Base-by-base conservation (phyloP, 371 early-diverging fungal species). In the Zychaea mexicana region DNA sequence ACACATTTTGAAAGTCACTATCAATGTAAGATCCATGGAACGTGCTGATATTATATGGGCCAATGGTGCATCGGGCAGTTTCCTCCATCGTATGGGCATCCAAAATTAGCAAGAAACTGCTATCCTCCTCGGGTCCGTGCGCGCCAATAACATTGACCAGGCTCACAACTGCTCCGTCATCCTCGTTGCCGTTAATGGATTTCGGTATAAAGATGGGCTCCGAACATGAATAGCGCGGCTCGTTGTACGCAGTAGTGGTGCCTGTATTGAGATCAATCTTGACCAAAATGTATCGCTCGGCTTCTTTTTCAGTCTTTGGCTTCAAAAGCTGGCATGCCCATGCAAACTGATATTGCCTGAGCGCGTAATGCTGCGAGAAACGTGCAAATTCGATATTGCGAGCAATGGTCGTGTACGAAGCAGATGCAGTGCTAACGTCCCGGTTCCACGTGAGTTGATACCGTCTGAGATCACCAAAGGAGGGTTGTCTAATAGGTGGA, bases 191-290 rank as follows among this genome's bases (percentile, higher is more conserved):
- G 2, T 61, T 75, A 5, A 54, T 61, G 0, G 88, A 87, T 0
- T 73, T 68, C 2, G 83, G 79, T 8, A 88, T 82, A 76, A 90
- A 88, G 26, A 90, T 82, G 0, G 90, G 89, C 46, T 89, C 88
- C 15, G 85, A 81, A n/a, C 86, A 87, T 2, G 73, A 68, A 30
- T 76, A 84, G 0, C 83, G 81, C 8, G 74, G 76, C 24, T 49
- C 71, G 46, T 59, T 52, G 15, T 28, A 49, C 12, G 19, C 46
- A 33, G 26, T 61, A 26, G 15, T 58, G 60, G 9, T 52, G 12
- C 65, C 68, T 28, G 54, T 66, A 7, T 70, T 45, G 7, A 80
- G 22, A 62, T 84, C 75, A 4, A 85, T 68, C 57, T 85, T 85
- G 66, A 84, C 68, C 22, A 86, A 58, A 1, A 67, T 60, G 17